Evolutionary conservation across 192 early-diverging fungal species (phyloP), one percentile per base, ranked within the genome.

Genomic region (Chytriomyces sp.): DNA sequence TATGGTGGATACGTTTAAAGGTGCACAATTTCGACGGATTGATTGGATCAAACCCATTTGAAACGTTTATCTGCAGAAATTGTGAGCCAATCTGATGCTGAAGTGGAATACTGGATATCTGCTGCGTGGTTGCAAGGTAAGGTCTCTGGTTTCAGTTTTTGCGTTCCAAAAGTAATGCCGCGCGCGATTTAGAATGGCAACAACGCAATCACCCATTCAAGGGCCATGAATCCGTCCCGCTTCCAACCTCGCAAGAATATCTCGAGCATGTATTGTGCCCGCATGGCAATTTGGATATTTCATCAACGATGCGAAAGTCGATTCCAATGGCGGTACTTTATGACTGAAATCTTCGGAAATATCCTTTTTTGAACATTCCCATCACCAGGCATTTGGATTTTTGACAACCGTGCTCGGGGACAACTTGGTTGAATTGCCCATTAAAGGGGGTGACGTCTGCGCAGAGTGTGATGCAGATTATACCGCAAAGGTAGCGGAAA

Each of bases 241-340:
- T 62, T 62, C 71, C 71, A 24, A 73, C 60, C 5, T 61, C 57
- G n/a, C 43, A 62, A 20, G 16, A n/a, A 24, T 73, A 45, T 26
- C n/a, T 73, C 7, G 23, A 20, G 8, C 16, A 73, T 48, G 71
- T 73, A 7, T n/a, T 61, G 7, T 73, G 71, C 47, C 60, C 57
- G 11, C 71, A 73, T 61, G 71, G 60, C 10, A 62, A 45, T 10
- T 73, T 73, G 61, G 45, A 20, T 8, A 24, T 26, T 13, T n/a
- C 23, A 46, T 8, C 16, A 7, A 69, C 11, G 0, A 23, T 1
- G 45, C 49, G 68, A n/a, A 69, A n/a, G 18, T 69, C 20, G 18
- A 57, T 53, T 26, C 23, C 68, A 5, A n/a, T 53, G 53, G 53
- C 20, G 8, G 53, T 57, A 28, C 6, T 69, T 16, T 50, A 24